phyloP scores from a whole-genome alignment of 345 rosid species.

The Microcos paniculata region DNA sequence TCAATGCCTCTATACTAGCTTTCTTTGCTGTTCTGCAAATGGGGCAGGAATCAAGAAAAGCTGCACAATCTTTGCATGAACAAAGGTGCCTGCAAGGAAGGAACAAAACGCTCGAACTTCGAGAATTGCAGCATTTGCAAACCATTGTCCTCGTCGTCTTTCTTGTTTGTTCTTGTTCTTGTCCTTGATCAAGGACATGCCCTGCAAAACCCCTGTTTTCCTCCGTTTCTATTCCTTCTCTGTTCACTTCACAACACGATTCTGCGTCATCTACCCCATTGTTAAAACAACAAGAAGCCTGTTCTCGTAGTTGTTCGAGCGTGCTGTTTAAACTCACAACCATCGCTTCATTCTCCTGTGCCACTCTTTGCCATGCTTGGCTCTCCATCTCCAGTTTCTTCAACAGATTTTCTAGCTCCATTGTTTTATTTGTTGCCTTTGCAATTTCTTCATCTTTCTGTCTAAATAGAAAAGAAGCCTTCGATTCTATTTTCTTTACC shows the following conservation, averaged over 20 bases:
- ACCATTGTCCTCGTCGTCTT: constrained; percentile 1
- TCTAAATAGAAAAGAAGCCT: constrained; percentile 36
- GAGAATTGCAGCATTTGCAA: constrained; percentile 57
- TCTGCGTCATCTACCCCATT: constrained; percentile 52
- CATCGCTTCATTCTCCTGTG: constrained; percentile 59
- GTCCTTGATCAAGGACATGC: not conserved
- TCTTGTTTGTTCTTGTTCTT: not conserved
- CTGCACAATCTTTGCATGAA: constrained; percentile 63
- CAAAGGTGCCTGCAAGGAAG: constrained; percentile 95
- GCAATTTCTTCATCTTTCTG: constrained; percentile 67
- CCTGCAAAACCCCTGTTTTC: constrained; percentile 1
- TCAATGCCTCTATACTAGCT: constrained; percentile 66
- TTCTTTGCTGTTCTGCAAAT: constrained; percentile 69
- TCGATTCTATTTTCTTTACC: constrained; percentile 39
- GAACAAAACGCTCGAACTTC: constrained; percentile 63
- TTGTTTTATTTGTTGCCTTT: constrained; percentile 41
- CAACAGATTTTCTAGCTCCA: constrained; percentile 58
- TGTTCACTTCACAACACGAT: constrained; percentile 44
- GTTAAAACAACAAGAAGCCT: constrained; percentile 33
- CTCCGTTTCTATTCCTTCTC: constrained; percentile 17
- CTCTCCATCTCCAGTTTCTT: constrained; percentile 54
- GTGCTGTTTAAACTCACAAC: constrained; percentile 42
- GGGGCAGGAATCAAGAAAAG: constrained; percentile 61
- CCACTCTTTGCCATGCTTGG: constrained; percentile 60
- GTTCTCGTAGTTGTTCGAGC: constrained; percentile 48